A percentile compares a stretch with the other conserved stretches of the same genome.
These are phyloP conservation scores for Gigaspora rosea DNA, from an alignment of 192 early-diverging fungal species.

Conservation along the genomic window DNA sequence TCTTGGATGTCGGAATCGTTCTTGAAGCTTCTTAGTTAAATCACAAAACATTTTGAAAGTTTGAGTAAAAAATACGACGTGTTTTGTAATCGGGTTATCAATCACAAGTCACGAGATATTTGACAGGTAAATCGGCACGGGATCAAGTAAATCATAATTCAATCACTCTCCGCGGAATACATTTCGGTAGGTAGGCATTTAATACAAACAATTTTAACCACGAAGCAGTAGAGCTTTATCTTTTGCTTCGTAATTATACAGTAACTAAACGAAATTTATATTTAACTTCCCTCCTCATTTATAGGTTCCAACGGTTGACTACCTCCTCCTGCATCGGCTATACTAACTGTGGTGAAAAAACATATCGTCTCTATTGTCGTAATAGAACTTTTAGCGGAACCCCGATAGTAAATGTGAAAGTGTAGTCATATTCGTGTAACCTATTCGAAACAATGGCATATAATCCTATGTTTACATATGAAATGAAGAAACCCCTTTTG, in stretches of 20 bases:
- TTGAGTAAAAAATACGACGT: conserved; percentile 22
- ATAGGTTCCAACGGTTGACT: no score
- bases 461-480: no score
- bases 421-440: no score
- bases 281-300: no score
- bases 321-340: no score
- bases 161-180: conserved; percentile 11
- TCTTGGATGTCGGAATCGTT: conserved; percentile 22
- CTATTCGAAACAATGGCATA: no score
- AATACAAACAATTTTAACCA: conserved; percentile 26
- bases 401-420: no score
- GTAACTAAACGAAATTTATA: conserved; percentile 15
- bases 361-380: no score
- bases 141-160: neutral
- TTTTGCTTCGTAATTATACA: conserved; percentile 12
- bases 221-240: conserved; percentile 24
- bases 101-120: conserved; percentile 25
- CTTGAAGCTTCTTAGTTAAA: conserved; percentile 25
- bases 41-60: conserved; percentile 24
- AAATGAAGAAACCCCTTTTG: no score
- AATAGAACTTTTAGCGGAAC: no score
- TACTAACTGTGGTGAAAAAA: no score
- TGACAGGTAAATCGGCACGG: conserved; percentile 21
- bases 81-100: conserved; percentile 20
- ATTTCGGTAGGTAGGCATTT: conserved; percentile 25